Base-by-base conservation (phyloP, 352 stramenopile species). In the Phytophthora quininea region DNA sequence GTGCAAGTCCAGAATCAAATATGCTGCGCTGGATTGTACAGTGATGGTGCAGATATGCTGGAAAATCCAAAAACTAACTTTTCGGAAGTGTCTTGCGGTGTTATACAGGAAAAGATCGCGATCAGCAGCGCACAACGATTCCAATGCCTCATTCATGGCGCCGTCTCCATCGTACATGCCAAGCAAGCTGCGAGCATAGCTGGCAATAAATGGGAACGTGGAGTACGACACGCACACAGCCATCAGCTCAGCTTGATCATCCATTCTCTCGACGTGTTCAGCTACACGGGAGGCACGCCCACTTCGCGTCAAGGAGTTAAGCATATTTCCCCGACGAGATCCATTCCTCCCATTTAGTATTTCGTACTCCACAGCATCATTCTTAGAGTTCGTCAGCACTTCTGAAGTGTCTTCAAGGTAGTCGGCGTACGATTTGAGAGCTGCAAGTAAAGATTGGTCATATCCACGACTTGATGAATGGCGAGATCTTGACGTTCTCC, bases 141-240 rank as follows among this genome's bases (percentile, higher is more conserved):
- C 79, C 29, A 91, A 73, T 1, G 66, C 71, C 27, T 82, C 71
- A 58, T 92, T 89, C 43, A 87, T 90, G 7, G 76, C 79, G 46
- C 84, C 73, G 29, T 92, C 78, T 5, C 77, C 82, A 46, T 92
- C 84, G 67, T 91, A 90, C 55, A 92, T 72, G 2, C 82, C 81
- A 2, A 94, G 73, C 24, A 91, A 74, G 65, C 82, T 90, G 15
- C 86, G 80, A 19, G 86, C 86, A 61, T 92, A 94, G 77, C 84
- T 94, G 29, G 86, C 90, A 42, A 94, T 94, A 61, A 94, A 92
- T 45, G 86, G 86, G 50, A 94, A 94, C 5, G 86, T 94, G 55
- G 86, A 92, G 64, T 91, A 94, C 5, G 82, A 90, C 3, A 92
- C 76, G 51, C 82, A 92, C 2, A 94, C 82, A 1, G 77, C 76